Percentiles rank a stretch among this genome's conserved stretches.
phyloP scores from a whole-genome alignment of 2,329 filamentous ascomycete genomes.

The Paracamarosporium sp. region DNA sequence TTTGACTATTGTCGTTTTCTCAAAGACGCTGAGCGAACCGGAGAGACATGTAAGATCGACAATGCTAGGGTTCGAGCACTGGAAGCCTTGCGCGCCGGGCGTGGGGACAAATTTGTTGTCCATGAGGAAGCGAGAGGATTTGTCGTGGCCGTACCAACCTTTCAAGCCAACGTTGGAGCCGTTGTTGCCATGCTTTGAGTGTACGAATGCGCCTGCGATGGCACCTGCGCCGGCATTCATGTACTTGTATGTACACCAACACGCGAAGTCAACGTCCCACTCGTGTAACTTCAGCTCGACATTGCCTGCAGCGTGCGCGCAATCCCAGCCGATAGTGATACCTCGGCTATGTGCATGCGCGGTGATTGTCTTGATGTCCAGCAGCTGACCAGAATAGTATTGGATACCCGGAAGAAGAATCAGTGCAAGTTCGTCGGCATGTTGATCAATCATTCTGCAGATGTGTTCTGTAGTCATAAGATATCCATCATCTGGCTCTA shows the following conservation, averaged over 20 bases:
- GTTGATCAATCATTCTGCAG: constrained; percentile 72
- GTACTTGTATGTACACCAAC: constrained; percentile 96
- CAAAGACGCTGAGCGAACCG: constrained; percentile 76
- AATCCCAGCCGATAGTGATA: constrained; percentile 83
- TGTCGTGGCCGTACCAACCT: constrained; percentile 89
- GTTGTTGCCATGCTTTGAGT: constrained; percentile 72
- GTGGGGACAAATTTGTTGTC: constrained; percentile 79
- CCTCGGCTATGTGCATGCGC: constrained; percentile 73
- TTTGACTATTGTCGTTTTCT: constrained; percentile 70
- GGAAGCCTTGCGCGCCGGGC: constrained; percentile 78
- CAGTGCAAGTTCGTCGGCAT: constrained; percentile 74
- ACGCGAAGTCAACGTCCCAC: constrained; percentile 90
- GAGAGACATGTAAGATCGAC: constrained; percentile 79
- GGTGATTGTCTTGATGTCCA: constrained; percentile 83
- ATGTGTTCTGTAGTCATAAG: constrained; percentile 71
- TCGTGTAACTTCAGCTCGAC: constrained; percentile 80
- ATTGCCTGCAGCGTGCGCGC: constrained; percentile 86
- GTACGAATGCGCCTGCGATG: constrained; percentile 81
- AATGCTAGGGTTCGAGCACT: constrained; percentile 82
- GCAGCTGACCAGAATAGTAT: constrained; percentile 87
- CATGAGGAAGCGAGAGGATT: constrained; percentile 80
- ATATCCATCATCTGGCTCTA: constrained; percentile 70
- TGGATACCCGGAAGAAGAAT: constrained; percentile 85
- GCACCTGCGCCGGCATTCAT: constrained; percentile 83
- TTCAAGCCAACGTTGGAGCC: constrained; percentile 69